phyloP scores from a whole-genome alignment of 192 early-diverging fungal species.

The Dissophora ornata region DNA sequence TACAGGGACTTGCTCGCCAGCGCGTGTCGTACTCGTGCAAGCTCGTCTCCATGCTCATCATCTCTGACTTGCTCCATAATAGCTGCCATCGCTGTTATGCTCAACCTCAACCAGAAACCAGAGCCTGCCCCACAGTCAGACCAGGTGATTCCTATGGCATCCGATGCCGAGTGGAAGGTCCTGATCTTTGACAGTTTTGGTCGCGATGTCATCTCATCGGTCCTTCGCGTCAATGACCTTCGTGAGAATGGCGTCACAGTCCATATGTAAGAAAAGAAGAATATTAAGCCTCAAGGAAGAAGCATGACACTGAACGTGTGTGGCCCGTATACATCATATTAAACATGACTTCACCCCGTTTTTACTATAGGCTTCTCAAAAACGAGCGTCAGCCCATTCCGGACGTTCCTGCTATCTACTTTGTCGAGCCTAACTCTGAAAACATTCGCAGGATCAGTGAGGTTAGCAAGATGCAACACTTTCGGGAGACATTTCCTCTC shows the following conservation, averaged over 20 bases:
- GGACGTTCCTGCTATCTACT: conserved; percentile 98
- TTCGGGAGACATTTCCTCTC: too few species aligned
- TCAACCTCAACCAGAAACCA: conserved; percentile 81
- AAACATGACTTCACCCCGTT: too few species aligned
- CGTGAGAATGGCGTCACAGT: conserved; percentile 96
- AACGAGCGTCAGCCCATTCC: conserved; percentile 89
- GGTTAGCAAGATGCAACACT: too few species aligned
- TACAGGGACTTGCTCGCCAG: too few species aligned
- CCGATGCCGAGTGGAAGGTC: conserved; percentile 95
- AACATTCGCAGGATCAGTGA: conserved; percentile 85
- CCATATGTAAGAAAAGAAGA: conserved; percentile 94
- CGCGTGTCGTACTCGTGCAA: too few species aligned
- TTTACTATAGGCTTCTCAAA: conserved; percentile 86
- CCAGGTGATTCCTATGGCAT: conserved; percentile 37
- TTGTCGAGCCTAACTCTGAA: conserved; percentile 90
- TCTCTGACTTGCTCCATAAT: conserved; percentile 12
- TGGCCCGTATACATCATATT: too few species aligned
- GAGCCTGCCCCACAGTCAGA: conserved; percentile 55
- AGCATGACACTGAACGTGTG: too few species aligned
- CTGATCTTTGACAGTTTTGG: conserved; percentile 94
- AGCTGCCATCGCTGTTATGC: conserved; percentile 87
- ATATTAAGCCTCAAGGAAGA: too few species aligned
- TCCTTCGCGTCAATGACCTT: conserved; percentile 95
- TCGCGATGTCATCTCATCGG: conserved; percentile 96
- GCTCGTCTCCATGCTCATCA: conserved; percentile 5